phyloP scores from a whole-genome alignment of 2,329 filamentous ascomycete genomes.

The Emydomyces testavorans region DNA sequence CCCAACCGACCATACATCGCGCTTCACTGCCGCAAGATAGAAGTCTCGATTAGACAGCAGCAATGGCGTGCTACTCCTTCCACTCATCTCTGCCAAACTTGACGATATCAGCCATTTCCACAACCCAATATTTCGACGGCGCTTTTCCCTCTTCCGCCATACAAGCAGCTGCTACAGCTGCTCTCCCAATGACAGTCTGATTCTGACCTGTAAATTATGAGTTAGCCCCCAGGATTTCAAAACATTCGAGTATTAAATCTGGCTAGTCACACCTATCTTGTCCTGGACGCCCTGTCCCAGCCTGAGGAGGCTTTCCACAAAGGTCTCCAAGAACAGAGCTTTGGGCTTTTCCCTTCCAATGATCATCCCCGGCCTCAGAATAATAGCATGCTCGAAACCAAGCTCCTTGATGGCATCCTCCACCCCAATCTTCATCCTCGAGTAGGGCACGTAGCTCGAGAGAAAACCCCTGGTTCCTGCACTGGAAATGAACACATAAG shows the following conservation, averaged over 20 bases:
- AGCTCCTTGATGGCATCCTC: slow-evolving; percentile 28
- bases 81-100: slow-evolving; percentile 24
- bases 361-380: slow-evolving; percentile 30
- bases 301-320: slow-evolving; percentile 19
- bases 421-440: slow-evolving; percentile 30
- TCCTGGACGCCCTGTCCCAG: slow-evolving; percentile 23
- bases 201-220: slow-evolving; percentile 19
- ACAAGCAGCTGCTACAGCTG: slow-evolving; percentile 23
- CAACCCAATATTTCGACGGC: slow-evolving; percentile 23
- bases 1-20: too few relatives aligned
- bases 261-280: slow-evolving; percentile 19
- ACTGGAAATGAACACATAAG: slow-evolving; percentile 29
- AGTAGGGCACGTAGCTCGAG: slow-evolving; percentile 25
- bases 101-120: slow-evolving; percentile 24
- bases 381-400: slow-evolving; percentile 29
- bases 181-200: slow-evolving; percentile 22
- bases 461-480: slow-evolving; percentile 24
- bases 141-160: slow-evolving; percentile 22
- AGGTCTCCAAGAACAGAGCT: slow-evolving; percentile 17
- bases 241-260: neutral
- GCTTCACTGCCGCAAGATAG: too few relatives aligned
- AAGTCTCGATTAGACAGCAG: too few relatives aligned
- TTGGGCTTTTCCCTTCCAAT: slow-evolving; percentile 23
- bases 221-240: slow-evolving; percentile 7
- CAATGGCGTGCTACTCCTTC: slow-evolving; percentile 6